A percentile compares a stretch with the other conserved stretches of the same genome.
Conservation (phyloP, 306 rosid species). For the Aeschynomene evenia region DNA sequence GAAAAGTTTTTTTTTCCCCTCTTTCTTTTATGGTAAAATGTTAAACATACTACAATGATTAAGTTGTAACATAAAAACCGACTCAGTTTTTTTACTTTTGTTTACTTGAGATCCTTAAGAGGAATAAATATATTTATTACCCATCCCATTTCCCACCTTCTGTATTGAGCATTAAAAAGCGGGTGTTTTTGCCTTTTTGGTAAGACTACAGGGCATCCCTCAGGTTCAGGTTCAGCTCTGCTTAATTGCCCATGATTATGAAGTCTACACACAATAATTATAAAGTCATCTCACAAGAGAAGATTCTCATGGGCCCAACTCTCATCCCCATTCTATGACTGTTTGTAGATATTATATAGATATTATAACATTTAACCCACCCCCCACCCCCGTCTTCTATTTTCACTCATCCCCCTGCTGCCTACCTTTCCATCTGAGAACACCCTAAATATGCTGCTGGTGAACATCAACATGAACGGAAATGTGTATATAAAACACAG, state of each 20-base stretch:
- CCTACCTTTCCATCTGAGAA: slow-evolving; percentile 1
- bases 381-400: too few relatives aligned
- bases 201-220: not conserved
- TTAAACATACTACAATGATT: not conserved
- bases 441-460: not conserved
- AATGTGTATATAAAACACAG: not conserved
- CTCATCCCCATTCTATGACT: not conserved
- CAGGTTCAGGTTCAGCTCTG: not conserved
- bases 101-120: not conserved
- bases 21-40: not conserved
- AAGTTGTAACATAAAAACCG: slow-evolving; percentile 8
- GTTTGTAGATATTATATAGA: not conserved
- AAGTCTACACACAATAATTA: not conserved
- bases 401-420: slow-evolving; percentile 8
- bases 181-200: too few relatives aligned
- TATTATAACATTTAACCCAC: not conserved
- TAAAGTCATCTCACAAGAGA: not conserved
- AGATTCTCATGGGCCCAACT: not conserved
- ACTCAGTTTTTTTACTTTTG: not conserved
- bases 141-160: slow-evolving; percentile 1
- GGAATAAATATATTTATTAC: not conserved
- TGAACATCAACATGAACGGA: not conserved
- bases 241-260: not conserved
- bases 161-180: slow-evolving; percentile 5
- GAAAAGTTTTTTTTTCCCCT: too few relatives aligned